Base-by-base conservation (phyloP, 2,329 filamentous ascomycete genomes). In the Diaporthe ilicicola region DNA sequence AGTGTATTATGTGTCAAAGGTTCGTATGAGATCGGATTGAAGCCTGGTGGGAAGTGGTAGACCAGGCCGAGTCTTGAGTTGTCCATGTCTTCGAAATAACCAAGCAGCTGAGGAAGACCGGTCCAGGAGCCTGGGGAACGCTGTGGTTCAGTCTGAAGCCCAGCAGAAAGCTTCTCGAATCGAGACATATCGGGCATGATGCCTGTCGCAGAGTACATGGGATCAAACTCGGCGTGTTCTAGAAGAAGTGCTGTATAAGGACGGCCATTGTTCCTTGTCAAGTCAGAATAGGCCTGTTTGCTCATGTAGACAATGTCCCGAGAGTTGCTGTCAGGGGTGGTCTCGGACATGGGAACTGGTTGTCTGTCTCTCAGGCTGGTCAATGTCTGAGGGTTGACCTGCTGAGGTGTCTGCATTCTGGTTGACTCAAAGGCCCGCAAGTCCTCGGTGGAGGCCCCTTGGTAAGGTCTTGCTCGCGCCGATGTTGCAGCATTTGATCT, bases 1-100 rank as follows among this genome's bases (percentile, higher is more conserved):
- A 84, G 77, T 0, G 86, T 83, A 37, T 84, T 85, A 65, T 86
- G 84, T 0, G 85, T 87, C 12, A 85, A 79, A 29, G 82, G 81
- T 69, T 88, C 86, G 48, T 88, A 85, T 4, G 86, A 85, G 12
- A 90, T 84, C 12, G 89, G 83, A 73, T 88, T 87, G 80, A 93
- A 92, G 10, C 87, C 84, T 1, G 88, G 85, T 1, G 93, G 93
- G 37, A 95, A 88, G 62, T 92, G 90, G 76, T 94, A 95, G 13
- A 95, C 87, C 13, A 95, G 84, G 6, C 93, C 93, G 67, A 94
- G 88, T 12, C 93, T 87, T 0, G 93, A 90, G 67, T 89, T 84
- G 22, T 89, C 87, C 67, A 92, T 85, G 75, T 95, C 93, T 77
- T 95, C 92, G 75, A 94, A 94, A 76, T 94, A 95, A 2, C 89